Base-by-base conservation (phyloP, 805 yeast species). In the Pichia deserticola region DNA sequence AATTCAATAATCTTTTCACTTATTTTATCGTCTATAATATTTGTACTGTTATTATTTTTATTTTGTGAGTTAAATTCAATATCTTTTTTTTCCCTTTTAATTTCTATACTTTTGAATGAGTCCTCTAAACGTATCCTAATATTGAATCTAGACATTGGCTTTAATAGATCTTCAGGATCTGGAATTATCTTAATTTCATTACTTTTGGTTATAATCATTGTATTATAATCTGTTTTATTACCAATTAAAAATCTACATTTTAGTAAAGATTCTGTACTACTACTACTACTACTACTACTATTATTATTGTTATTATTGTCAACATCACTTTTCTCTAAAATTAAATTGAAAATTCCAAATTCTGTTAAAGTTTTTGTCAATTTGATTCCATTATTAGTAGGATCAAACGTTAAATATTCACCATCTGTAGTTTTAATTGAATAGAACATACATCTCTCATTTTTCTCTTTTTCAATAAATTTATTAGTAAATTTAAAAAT, bases 121-220 rank as follows among this genome's bases (percentile, higher is more conserved):
- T 67, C 61, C 27, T 51, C 51, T 1, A 59, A 57, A 40, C 66
- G 68, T 1, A 62, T 46, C 33, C 68, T 51, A 1, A 67, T 48
- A 1, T 52, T 49, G 42, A 60, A 63, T 11, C 47, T 36, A 37
- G 57, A 57, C 20, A 59, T 36, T 30, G 61, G 63, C 32, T 57
- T 51, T 9, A 65, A 40, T 7, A 66, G 28, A 47, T 63, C 59
- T 5, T 65, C 67, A 1, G 56, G 52, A 51, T 67, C 69, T 10
- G 58, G 47, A 4, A 66, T 64, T 7, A 66, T 54, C 36, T 56
- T 56, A 33, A 62, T 44, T 25, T 55, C 52, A 6, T 57, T 53
- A 4, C 53, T 52, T 10, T 55, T 44, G 0, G 58, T 53, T 9
- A 55, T 51, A 4, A 59, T 54, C n/a, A 62, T 32, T 25, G 58